Conservation (phyloP, 2,329 filamentous ascomycete genomes). For the Lecanicillium sp. region DNA sequence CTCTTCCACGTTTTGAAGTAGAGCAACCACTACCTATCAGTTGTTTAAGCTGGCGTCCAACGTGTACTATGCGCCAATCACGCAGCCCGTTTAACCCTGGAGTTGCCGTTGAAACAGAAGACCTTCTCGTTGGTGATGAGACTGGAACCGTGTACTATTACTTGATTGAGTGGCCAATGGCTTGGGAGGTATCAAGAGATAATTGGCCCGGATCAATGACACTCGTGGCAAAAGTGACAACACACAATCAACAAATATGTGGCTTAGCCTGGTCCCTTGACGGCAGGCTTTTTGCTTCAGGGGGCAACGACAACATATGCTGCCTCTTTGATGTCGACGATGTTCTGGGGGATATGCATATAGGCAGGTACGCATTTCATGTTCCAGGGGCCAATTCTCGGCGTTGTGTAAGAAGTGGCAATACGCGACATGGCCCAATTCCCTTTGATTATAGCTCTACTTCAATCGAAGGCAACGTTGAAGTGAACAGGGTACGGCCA, state of each 20-base stretch:
- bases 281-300: constrained; percentile 71
- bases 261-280: constrained; percentile 81
- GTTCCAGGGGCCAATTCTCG: too few species aligned
- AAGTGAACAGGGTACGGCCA: constrained; percentile 20
- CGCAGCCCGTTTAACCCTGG: constrained; percentile 37
- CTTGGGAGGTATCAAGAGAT: constrained; percentile 53
- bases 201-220: constrained; percentile 73
- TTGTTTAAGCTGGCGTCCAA: constrained; percentile 75
- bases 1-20: constrained; percentile 64
- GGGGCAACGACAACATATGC: constrained; percentile 87
- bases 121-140: constrained; percentile 81
- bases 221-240: constrained; percentile 65
- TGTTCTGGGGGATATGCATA: constrained; percentile 30
- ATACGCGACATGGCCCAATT: too few species aligned
- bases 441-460: too few species aligned
- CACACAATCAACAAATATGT: constrained; percentile 86
- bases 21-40: constrained; percentile 65
- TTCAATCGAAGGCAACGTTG: constrained; percentile 3
- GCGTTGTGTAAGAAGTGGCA: too few species aligned
- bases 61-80: constrained; percentile 42
- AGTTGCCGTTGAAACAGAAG: constrained; percentile 59
- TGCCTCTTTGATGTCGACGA: constrained; percentile 66
- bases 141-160: constrained; percentile 80
- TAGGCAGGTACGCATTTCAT: background rate
- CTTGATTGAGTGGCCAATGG: constrained; percentile 72